Base-by-base conservation (phyloP, 148 eudicot species). In the Arbutus unedo region DNA sequence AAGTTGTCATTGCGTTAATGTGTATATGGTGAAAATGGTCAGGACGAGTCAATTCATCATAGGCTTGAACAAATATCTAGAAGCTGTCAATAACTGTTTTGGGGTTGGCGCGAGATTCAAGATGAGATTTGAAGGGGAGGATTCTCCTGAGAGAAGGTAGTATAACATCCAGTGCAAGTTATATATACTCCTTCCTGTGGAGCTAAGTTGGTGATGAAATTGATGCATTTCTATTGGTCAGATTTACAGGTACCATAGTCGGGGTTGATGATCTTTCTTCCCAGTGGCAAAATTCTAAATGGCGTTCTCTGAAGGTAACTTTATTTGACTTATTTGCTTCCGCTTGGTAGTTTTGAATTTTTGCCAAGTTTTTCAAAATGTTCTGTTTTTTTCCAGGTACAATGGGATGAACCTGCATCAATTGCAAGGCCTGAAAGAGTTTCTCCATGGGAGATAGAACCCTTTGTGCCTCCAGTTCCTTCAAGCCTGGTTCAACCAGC, bases 121-220 rank as follows among this genome's bases (percentile, higher is more conserved):
- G 87, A 97, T 97, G 99, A 88, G 89, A 78, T 97, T 97, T 82
- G 99, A 97, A 85, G 99, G 98, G 78, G 99, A 97, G 49, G 99
- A 97, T 79, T 82, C 93, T 82, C 95, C 99, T 6, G 99, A 91
- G 86, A 89, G 94, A 87, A 92, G 97, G 99, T 96, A 90, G 53
- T 49, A 45, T 31, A 64, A 3, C 45, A 3, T 62, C 19, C 4
- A 38, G 16, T 41, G 14, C 6, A 16, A 47, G 53, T 72, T 25
- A 21, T 71, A 45, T 59, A 25, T 16, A 25, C 11, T 70, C 9
- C 11, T 57, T 60, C 3, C 18, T 44, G 14, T 48, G 54, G 11
- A 43, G 16, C 11, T 19, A 25, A 5, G 31, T 25, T 38, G 2
- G 18, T 64, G 47, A 45, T 68, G 23, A 59, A 57, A n/a, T 16